Base-by-base conservation (phyloP, 306 rosid genomes). In the Heteromeles arbutifolia region DNA sequence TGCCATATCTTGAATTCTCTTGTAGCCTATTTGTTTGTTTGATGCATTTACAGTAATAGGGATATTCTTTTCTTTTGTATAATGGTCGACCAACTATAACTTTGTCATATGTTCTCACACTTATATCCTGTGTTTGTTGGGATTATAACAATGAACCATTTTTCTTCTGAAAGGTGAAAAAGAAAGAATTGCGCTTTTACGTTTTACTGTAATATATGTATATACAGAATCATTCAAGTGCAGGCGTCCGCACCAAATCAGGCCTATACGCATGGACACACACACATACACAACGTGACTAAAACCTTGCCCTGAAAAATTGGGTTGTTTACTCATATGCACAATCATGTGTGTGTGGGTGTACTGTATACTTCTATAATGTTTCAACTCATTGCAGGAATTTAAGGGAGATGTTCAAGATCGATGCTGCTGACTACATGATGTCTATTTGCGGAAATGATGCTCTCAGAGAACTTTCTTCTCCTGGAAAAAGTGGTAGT, bases 361-460 rank as follows among this genome's bases (percentile, higher is more conserved):
- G 41, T 37, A 37, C 41, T 37, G 41, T 37, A 37, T 37, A 37
- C 41, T 37, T 37, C 9, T 37, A 37, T 37, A 37, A 37, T 37
- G 41, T 37, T 37, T 37, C 41, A 37, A 37, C 41, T 37, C 39
- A 34, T 70, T 81, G 76, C 86, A 96, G 99, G 89, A 90, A 96
- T 82, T 84, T 96, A 78, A 90, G 98, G 88, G 99, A 96, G 80
- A 80, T 96, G 92, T 96, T 96, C 88, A 96, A 89, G 89, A 96
- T 96, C 78, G 99, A 96, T 87, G 91, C 99, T 76, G 99, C 99
- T 28, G 97, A 92, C 85, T 96, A 96, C 85, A 96, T 96, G 99
- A 96, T 96, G 97, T 92, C 99, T 76, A 92, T 96, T 77, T 96
- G 99, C 69, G 99, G 99, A 79, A 96, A 92, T 86, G 99, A 96